Evolutionary conservation across 768 basidiomycete species (phyloP), one percentile per base, ranked within the genome.

Genomic region (Tylopilus cervinicoccineus): DNA sequence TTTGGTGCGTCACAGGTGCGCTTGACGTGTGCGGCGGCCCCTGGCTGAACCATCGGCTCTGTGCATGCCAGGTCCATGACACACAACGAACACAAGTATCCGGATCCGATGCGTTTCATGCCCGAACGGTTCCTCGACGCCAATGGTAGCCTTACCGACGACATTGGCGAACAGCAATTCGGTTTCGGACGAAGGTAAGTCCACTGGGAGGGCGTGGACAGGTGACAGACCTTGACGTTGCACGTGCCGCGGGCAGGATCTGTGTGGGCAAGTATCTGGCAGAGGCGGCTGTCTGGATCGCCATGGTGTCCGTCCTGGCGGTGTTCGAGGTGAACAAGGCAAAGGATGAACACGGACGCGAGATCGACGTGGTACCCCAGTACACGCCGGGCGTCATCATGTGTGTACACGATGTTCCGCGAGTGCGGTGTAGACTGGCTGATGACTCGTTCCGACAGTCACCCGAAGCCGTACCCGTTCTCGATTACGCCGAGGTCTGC

Each of bases 271-370:
- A 58, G 29, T 55, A 62, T 17, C 58, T 65, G 7, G 62, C 64
- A 0, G 57, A 65, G 26, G 48, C 59, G 0, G 57, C 56, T 45
- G 56, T 62, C 6, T 60, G 61, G 56, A 57, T 62, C n/a, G 56
- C 56, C 8, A 65, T 61, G 40, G 61, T 56, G 14, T 60, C 57
- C 32, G 44, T 61, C 10, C 43, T 70, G 43, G 44, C 59, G 0
- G 52, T 59, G 5, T 66, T 72, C 46, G 27, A 59, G 20, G 45
- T 66, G 10, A 51, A 44, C 23, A 68, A 70, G 43, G 64, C 65
- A 2, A 53, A 61, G 17, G 67, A 72, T 34, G 53, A 50, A 12
- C 36, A 61, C 0, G 73, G 73, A 5, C 48, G 55, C 3, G 61
- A 62, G 23, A 56, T 69, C n/a, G 58, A 56, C 14, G 52, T 61